These are phyloP conservation scores for Corylus americana DNA, from an alignment of 306 rosid genomes.

Conservation along the genomic window DNA sequence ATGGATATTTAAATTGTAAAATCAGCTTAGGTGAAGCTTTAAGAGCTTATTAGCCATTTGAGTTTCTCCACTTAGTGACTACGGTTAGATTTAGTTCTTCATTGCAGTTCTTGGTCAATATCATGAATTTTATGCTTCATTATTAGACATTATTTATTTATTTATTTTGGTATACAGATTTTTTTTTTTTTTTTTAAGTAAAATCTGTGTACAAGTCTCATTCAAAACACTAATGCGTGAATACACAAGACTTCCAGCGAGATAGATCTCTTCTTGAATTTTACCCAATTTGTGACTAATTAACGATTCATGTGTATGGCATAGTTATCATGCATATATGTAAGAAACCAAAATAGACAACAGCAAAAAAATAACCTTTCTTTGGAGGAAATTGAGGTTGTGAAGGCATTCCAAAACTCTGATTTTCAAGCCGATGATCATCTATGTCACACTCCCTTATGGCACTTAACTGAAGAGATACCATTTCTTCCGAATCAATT, in stretches of 20 bases:
- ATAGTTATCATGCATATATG: neutral
- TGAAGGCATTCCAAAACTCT: constrained; percentile 45
- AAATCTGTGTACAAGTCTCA: neutral
- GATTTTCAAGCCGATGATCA: constrained; percentile 44
- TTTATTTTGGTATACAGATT: too few relatives aligned
- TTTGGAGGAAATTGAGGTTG: constrained; percentile 36
- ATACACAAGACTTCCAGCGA: neutral
- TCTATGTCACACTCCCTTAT: constrained; percentile 28
- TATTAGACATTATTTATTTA: neutral
- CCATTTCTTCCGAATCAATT: constrained; percentile 25
- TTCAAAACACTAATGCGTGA: neutral
- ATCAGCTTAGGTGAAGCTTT: constrained; percentile 16
- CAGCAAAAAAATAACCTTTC: constrained; percentile 44
- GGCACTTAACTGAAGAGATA: constrained; percentile 26
- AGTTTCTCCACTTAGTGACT: constrained; percentile 1
- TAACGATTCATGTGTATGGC: neutral
- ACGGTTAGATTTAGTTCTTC: neutral
- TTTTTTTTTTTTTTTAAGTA: neutral
- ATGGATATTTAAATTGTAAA: neutral
- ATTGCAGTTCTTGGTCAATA: neutral
- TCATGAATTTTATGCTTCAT: neutral
- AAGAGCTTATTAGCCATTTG: constrained; percentile 5
- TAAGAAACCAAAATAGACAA: constrained; percentile 3
- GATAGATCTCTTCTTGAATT: constrained; percentile 3
- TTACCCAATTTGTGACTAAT: neutral